Percentiles rank a stretch among this genome's conserved stretches.
Evolutionary conservation across 352 stramenopile genomes (phyloP).

Genomic region (Pythium scleroteichum): DNA sequence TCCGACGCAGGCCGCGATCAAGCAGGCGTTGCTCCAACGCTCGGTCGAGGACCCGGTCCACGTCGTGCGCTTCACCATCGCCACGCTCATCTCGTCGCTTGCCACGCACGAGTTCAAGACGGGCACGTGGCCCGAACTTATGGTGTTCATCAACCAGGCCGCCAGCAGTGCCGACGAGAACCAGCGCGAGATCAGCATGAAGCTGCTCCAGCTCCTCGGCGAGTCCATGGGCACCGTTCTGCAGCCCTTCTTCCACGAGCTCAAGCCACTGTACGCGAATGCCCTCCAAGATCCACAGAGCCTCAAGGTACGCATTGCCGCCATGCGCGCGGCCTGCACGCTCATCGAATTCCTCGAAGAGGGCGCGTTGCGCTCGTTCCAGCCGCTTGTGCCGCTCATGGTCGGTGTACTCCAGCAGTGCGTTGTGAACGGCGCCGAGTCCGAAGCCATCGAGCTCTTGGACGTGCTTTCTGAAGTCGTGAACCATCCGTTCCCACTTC

Average conservation of each 20-base stretch:
- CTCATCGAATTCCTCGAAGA: slow-evolving; percentile 85
- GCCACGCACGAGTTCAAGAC: slow-evolving; percentile 74
- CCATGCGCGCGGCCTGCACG: slow-evolving; percentile 78
- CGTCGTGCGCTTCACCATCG: slow-evolving; percentile 86
- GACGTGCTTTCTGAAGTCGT: slow-evolving; percentile 87
- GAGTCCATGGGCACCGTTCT: slow-evolving; percentile 90
- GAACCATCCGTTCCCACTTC: slow-evolving; percentile 81
- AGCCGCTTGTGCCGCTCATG: slow-evolving; percentile 79
- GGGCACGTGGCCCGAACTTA: slow-evolving; percentile 91
- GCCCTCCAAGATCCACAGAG: slow-evolving; percentile 78
- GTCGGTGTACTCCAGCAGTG: slow-evolving; percentile 86
- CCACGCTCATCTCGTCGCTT: slow-evolving; percentile 79
- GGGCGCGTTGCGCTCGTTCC: slow-evolving; percentile 66
- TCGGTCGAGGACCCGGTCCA: slow-evolving; percentile 86
- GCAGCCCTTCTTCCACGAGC: slow-evolving; percentile 79
- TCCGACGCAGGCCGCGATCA: slow-evolving; percentile 74
- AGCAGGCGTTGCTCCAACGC: slow-evolving; percentile 86
- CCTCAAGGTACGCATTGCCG: slow-evolving; percentile 79
- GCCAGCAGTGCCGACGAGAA: slow-evolving; percentile 75
- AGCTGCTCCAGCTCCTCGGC: slow-evolving; percentile 92
- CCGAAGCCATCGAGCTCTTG: slow-evolving; percentile 84
- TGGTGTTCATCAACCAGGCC: slow-evolving; percentile 93
- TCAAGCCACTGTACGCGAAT: slow-evolving; percentile 76
- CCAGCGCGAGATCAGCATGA: slow-evolving; percentile 92
- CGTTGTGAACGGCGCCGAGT: slow-evolving; percentile 71